A percentile compares a stretch with the other conserved stretches of the same genome.
Conservation (phyloP, 805 yeast species). For the Lachancea nothofagi region DNA sequence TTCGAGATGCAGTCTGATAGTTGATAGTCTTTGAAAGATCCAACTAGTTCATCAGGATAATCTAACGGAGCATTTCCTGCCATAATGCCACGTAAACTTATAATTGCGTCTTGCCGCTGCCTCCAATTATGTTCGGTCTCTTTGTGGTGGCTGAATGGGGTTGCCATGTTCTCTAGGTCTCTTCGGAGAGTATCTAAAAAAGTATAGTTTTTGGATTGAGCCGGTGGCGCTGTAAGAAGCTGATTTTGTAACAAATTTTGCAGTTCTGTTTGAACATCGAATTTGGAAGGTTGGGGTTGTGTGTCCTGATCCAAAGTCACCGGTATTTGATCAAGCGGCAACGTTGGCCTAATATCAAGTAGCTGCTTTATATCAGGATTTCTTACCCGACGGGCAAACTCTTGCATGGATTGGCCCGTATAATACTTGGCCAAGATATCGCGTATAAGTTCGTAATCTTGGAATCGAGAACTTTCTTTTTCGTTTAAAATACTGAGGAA, state of each 20-base stretch:
- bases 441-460: slow-evolving; percentile 20
- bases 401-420: slow-evolving; percentile 9
- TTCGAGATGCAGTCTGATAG: slow-evolving; percentile 59
- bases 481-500: slow-evolving; percentile 33
- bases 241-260: slow-evolving; percentile 13
- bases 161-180: slow-evolving; percentile 26
- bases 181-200: slow-evolving; percentile 16
- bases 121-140: slow-evolving; percentile 92
- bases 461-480: slow-evolving; percentile 20
- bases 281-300: slow-evolving; percentile 4
- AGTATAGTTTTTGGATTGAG: slow-evolving; percentile 1
- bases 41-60: slow-evolving; percentile 35
- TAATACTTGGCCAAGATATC: slow-evolving; percentile 25
- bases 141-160: slow-evolving; percentile 52
- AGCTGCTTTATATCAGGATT: slow-evolving; percentile 1
- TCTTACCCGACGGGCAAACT: slow-evolving; percentile 8
- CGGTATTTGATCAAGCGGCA: slow-evolving; percentile 3
- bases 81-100: slow-evolving; percentile 51
- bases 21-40: slow-evolving; percentile 32
- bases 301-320: not conserved
- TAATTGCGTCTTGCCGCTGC: slow-evolving; percentile 56
- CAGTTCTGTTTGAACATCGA: slow-evolving; percentile 23
- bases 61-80: slow-evolving; percentile 48
- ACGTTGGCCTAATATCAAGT: slow-evolving; percentile 1
- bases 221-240: not conserved